A percentile compares a stretch with the other conserved stretches of the same genome.
phyloP scores from a whole-genome alignment of 176 grass and related monocot genomes.

The Phoenix dactylifera region DNA sequence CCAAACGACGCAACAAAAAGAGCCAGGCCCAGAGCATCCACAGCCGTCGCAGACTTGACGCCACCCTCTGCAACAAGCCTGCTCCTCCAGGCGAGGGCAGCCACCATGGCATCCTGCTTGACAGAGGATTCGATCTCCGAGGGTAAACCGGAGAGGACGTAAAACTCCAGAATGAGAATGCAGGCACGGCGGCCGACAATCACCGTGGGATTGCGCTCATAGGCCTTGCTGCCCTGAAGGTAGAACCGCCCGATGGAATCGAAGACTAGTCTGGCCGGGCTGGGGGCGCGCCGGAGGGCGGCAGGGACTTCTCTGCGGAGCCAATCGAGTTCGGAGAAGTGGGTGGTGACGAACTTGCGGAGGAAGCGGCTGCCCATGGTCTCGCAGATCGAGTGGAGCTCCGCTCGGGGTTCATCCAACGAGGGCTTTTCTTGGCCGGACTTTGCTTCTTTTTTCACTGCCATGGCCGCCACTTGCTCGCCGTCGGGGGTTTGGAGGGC shows the following conservation, averaged over 20 bases:
- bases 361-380: constrained; percentile 24
- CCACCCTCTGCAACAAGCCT: constrained; percentile 22
- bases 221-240: constrained; percentile 23
- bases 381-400: constrained; percentile 22
- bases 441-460: not conserved
- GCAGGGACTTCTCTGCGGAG: constrained; percentile 24
- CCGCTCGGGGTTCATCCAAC: not conserved
- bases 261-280: constrained; percentile 46
- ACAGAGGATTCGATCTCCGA: constrained; percentile 21
- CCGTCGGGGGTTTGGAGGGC: not conserved
- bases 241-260: constrained; percentile 41
- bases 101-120: constrained; percentile 11
- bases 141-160: constrained; percentile 42
- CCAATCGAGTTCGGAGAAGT: constrained; percentile 27
- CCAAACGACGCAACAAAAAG: constrained; percentile 45
- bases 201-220: constrained; percentile 22
- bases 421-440: too few species aligned
- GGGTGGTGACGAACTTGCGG: constrained; percentile 27
- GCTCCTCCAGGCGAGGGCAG: constrained; percentile 37
- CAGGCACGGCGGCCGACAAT: constrained; percentile 25
- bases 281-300: constrained; percentile 25
- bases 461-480: not conserved
- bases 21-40: constrained; percentile 40
- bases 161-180: constrained; percentile 49
- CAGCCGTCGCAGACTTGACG: constrained; percentile 15